Conservation (phyloP, 2,329 filamentous ascomycete genomes). For the Pseudogymnoascus sp. region DNA sequence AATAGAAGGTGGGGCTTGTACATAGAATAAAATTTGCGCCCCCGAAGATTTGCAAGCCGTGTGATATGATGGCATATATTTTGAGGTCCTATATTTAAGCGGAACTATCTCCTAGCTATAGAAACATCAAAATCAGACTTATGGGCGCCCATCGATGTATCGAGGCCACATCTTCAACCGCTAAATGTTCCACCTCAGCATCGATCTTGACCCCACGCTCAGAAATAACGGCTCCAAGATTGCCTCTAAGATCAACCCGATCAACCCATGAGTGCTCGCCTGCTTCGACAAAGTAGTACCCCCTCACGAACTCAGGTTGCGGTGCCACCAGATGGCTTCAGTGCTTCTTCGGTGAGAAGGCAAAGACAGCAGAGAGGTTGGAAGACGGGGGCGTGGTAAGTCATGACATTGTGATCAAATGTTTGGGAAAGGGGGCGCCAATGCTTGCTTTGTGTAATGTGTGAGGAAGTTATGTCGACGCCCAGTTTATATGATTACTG, state of each 20-base stretch:
- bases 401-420: no score
- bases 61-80: neutral
- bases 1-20: neutral
- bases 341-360: constrained; percentile 42
- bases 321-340: constrained; percentile 29
- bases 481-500: no score
- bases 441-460: no score
- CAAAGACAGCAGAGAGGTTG: constrained; percentile 45
- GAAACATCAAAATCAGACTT: neutral
- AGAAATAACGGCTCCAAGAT: constrained; percentile 38
- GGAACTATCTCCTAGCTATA: neutral
- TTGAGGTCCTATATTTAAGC: neutral
- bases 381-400: constrained; percentile 14
- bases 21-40: neutral
- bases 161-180: constrained; percentile 12
- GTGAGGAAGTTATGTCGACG: no score
- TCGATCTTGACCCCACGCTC: constrained; percentile 37
- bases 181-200: constrained; percentile 15
- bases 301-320: constrained; percentile 43
- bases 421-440: no score
- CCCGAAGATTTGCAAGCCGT: neutral
- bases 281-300: constrained; percentile 49
- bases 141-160: constrained; percentile 16
- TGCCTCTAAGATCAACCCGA: constrained; percentile 38
- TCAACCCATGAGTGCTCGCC: constrained; percentile 44